These are phyloP conservation scores for Kondoa subrosea DNA, from an alignment of 768 basidiomycete genomes.

Conservation along the genomic window DNA sequence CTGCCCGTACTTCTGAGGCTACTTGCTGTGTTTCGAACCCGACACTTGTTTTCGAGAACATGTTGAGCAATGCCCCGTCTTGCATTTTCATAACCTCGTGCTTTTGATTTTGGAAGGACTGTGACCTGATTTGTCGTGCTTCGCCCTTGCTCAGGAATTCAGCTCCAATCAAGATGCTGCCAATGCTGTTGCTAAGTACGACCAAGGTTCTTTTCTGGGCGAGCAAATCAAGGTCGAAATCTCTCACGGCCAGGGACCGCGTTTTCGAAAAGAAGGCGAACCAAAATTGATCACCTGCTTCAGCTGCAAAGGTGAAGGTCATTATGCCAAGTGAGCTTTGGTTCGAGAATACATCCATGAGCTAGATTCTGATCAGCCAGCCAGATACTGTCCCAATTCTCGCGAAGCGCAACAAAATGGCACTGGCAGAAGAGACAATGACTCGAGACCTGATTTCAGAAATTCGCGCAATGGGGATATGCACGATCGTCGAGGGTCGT, in stretches of 20 bases:
- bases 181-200: conserved; percentile 25
- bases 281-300: conserved; percentile 16
- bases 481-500: not conserved
- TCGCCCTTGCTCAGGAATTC: conserved; percentile 19
- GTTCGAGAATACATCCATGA: not conserved
- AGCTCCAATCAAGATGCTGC: conserved; percentile 11
- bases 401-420: not conserved
- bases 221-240: conserved; percentile 27
- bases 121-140: not conserved
- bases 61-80: not conserved
- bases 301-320: conserved; percentile 16
- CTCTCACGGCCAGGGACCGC: conserved; percentile 9
- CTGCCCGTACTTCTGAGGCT: too few species aligned
- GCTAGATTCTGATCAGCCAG: not conserved
- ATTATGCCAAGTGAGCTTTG: conserved; percentile 13
- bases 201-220: conserved; percentile 28
- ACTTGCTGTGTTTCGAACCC: too few species aligned
- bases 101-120: not conserved
- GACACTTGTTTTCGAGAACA: not conserved
- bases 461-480: not conserved
- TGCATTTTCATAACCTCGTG: not conserved
- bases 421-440: not conserved
- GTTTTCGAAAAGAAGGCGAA: not conserved
- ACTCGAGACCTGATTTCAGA: not conserved
- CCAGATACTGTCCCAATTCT: not conserved